These are phyloP conservation scores for Ceratocystis albifundus DNA, from an alignment of 2,329 filamentous ascomycete genomes.

Conservation along the genomic window DNA sequence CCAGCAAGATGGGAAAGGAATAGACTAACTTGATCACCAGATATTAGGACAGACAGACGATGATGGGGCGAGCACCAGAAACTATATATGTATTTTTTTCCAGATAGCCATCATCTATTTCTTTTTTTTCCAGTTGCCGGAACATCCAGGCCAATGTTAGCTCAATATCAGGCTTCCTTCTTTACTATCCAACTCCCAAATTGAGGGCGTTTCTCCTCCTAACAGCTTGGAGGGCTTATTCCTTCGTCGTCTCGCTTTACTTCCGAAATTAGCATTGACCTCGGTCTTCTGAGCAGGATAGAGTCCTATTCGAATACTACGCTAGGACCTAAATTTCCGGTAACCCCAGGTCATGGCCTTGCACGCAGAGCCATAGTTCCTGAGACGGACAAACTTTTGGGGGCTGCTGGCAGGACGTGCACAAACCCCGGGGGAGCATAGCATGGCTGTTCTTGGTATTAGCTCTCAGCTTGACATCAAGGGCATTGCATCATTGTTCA, in stretches of 20 bases:
- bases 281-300: neutral
- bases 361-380: neutral
- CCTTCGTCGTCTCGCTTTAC: neutral
- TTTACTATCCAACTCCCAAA: neutral
- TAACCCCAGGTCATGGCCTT: neutral
- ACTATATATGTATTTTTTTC: neutral
- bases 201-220: neutral
- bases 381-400: neutral
- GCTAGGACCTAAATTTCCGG: neutral
- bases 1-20: neutral
- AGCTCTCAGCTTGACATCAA: neutral
- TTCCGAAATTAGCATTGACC: conserved; percentile 2
- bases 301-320: neutral
- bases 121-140: no score
- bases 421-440: neutral
- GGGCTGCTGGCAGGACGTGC: neutral
- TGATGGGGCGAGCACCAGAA: no score
- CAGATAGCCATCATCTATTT: no score
- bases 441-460: neutral
- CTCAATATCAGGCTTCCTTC: neutral
- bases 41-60: neutral
- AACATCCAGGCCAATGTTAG: neutral
- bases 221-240: neutral
- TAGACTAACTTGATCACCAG: neutral
- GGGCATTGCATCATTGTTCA: neutral